These are phyloP conservation scores for Flaveria trinervia DNA, from an alignment of 129 eudicot genomes.

Conservation along the genomic window DNA sequence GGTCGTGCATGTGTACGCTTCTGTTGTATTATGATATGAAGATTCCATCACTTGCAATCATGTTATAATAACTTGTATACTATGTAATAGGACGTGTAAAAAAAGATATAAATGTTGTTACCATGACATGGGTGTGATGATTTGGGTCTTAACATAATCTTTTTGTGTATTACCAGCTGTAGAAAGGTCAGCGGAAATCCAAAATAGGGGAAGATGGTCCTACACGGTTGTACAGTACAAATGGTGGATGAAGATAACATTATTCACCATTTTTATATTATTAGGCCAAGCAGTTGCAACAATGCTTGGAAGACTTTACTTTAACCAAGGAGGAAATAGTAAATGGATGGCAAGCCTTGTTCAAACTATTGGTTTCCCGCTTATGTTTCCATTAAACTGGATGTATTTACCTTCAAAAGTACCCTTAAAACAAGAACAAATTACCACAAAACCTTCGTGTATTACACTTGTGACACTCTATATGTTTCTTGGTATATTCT, in stretches of 20 bases:
- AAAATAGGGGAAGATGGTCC: conserved; percentile 5
- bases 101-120: neutral
- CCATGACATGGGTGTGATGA: neutral
- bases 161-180: neutral
- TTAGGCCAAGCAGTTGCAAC: conserved; percentile 36
- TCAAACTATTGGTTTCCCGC: conserved; percentile 38
- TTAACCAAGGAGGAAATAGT: conserved; percentile 39
- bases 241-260: conserved; percentile 32
- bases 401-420: conserved; percentile 25
- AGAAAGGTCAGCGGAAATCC: conserved; percentile 1
- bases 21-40: too few relatives aligned
- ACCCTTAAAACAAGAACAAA: conserved; percentile 8
- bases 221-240: conserved; percentile 22
- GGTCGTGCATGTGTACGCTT: too few relatives aligned
- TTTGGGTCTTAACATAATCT: neutral
- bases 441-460: conserved; percentile 22
- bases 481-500: conserved; percentile 30
- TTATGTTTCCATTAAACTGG: conserved; percentile 24
- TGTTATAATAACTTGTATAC: neutral
- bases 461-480: conserved; percentile 14
- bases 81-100: neutral
- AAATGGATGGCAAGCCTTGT: conserved; percentile 46
- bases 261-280: conserved; percentile 31
- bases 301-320: conserved; percentile 38
- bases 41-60: neutral